Evolutionary conservation across 2,329 filamentous ascomycete genomes (phyloP).

Genomic region (Fusarium concolor): DNA sequence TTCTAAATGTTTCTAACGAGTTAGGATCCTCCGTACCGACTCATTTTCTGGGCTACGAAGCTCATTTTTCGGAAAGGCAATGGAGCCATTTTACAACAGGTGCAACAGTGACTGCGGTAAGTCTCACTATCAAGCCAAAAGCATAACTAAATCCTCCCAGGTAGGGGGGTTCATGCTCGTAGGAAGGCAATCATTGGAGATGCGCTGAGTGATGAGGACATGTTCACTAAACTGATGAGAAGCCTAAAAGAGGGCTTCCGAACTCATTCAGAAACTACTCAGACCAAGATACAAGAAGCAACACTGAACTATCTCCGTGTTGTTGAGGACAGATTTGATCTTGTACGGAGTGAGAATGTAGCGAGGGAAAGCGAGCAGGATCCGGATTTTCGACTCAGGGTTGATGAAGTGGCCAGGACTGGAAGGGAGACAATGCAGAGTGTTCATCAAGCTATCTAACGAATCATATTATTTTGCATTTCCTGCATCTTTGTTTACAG

Average conservation of each 20-base stretch:
- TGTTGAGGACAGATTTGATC: slow-evolving; percentile 49
- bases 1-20: not conserved
- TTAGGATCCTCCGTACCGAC: slow-evolving; percentile 51
- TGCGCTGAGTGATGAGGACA: slow-evolving; percentile 37
- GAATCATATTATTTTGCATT: not conserved
- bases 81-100: slow-evolving; percentile 51
- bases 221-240: slow-evolving; percentile 50
- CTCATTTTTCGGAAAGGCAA: slow-evolving; percentile 52
- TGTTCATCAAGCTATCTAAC: slow-evolving; percentile 4
- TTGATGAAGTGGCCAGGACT: slow-evolving; percentile 33
- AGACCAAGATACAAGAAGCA: slow-evolving; percentile 32
- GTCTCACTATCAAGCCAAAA: not conserved
- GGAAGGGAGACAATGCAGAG: slow-evolving; percentile 14
- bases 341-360: slow-evolving; percentile 54
- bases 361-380: slow-evolving; percentile 53
- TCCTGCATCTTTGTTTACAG: not conserved
- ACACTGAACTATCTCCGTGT: slow-evolving; percentile 42
- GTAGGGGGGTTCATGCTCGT: slow-evolving; percentile 48
- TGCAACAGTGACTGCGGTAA: slow-evolving; percentile 51
- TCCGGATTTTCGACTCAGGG: slow-evolving; percentile 49
- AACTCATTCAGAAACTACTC: slow-evolving; percentile 32
- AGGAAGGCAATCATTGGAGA: slow-evolving; percentile 51
- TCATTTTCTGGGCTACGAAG: slow-evolving; percentile 52
- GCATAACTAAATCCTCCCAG: slow-evolving; percentile 34
- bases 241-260: slow-evolving; percentile 43